Base-by-base conservation (phyloP, 2,329 filamentous ascomycete species). In the Akanthomyces lecanii region DNA sequence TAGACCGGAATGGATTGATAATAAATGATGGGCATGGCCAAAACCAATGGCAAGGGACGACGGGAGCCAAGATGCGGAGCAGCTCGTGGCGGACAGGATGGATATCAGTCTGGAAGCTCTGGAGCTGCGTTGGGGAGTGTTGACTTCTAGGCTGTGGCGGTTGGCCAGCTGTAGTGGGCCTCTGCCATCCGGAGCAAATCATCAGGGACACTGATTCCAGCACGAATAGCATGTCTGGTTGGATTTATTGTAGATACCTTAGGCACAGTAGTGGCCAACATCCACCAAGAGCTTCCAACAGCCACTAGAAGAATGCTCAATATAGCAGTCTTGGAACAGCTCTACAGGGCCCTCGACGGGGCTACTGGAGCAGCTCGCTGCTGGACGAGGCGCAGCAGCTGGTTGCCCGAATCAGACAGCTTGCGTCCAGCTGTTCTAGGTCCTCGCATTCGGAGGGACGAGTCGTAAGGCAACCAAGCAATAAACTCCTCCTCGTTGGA, bases 41-140 rank as follows among this genome's bases (percentile, higher is more conserved):
- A 38, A 25, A n/a, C 58, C 50, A 61, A 61, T 54, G 28, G 40
- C 38, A 23, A 25, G 4, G 25, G 28, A 28, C 5, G 47, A 40
- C 12, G 30, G 25, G 36, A 55, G 59, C 42, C 42, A 54, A 61
- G 51, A 54, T 61, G 59, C 59, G 59, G 59, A 55, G 51, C 52
- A 40, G 51, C 12, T 8, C 25, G 12, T 44, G 58, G 58, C 23
- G 44, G 44, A n/a, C 11, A 14, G 40, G 30, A 38, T 55, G 58
- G 50, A 42, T 23, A 42, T 45, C 7, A 30, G 58, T n/a, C 28
- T 38, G n/a, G 38, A 36, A 25, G 47, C 25, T 16, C 47, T 51
- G 47, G 21, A 53, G 28, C 14, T 53, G 50, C 38, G n/a, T 30
- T 25, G 23, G 56, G 48, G 12, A 53, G n/a, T 53, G 48, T 5